Evolutionary conservation across 768 basidiomycete genomes (phyloP), one percentile per base, ranked within the genome.

Genomic region (Hypholoma sublateritium): DNA sequence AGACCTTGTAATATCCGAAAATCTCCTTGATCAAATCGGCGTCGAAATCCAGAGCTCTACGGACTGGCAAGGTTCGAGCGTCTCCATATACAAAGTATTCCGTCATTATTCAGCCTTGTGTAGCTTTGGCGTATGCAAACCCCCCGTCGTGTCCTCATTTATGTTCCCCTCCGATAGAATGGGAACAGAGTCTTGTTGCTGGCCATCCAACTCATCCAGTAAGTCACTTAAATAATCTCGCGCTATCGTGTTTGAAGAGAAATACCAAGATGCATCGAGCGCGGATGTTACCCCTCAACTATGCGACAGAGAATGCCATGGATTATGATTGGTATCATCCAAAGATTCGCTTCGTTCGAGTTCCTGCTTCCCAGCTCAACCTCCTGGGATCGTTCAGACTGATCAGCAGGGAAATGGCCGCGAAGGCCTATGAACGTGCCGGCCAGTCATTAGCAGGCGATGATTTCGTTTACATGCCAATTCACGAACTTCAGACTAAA

Each of bases 191-290:
- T 60, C 72, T 85, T 16, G 76, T 84, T 9, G 77, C 80, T 16
- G 83, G 83, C 1, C 83, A 85, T 66, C 83, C 83, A 21, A 84
- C 82, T 1, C 83, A 85, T 59, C 83, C 83, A 13, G 82, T 82
- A 61, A 48, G 73, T 67, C 6, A 28, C 46, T 39, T 24, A 42
- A 17, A 11, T 36, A 44, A 34, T 35, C 19, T 50, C 41, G 24
- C 19, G 48, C 50, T 35, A 1, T 21, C 1, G 19, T 8, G 21
- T 1, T 42, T 21, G 35, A 17, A 50, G 9, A 39, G 44, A 32
- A 54, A 35, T 22, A 9, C 63, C 52, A 44, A 84, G 82, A 84
- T 84, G 83, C 80, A 85, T 64, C 76, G 82, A 4, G 80, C 83
- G 1, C 72, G 81, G 62, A 72, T 77, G 72, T 59, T 77, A 58